phyloP scores from a whole-genome alignment of 2,329 filamentous ascomycete genomes.

The Ophiocordyceps robertsii region DNA sequence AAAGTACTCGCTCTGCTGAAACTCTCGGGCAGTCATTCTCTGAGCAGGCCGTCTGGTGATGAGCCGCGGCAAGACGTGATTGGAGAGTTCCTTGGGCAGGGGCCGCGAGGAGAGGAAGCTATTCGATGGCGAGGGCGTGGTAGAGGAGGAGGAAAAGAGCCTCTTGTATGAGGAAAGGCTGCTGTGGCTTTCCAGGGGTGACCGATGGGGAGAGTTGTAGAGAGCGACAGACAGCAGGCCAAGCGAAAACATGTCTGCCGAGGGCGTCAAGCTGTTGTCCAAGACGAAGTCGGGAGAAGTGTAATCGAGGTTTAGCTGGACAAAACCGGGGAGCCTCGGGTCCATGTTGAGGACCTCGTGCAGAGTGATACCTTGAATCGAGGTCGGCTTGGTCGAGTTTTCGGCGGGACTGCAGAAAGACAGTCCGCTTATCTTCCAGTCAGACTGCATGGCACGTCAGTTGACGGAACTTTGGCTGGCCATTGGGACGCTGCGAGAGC shows the following conservation, averaged over 20 bases:
- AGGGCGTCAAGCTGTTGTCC: slow-evolving; percentile 72
- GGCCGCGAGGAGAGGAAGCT: slow-evolving; percentile 71
- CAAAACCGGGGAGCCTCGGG: slow-evolving; percentile 62
- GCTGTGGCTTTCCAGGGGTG: slow-evolving; percentile 69
- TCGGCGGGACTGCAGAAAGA: slow-evolving; percentile 76
- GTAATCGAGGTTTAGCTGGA: slow-evolving; percentile 87
- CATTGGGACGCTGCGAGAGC: slow-evolving; percentile 11
- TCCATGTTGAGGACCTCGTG: slow-evolving; percentile 79
- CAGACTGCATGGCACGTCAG: slow-evolving; percentile 45
- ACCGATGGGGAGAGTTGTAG: slow-evolving; percentile 88
- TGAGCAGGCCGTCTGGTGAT: slow-evolving; percentile 82
- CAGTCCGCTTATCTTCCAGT: slow-evolving; percentile 97
- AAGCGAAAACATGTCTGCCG: slow-evolving; percentile 87
- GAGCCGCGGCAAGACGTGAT: slow-evolving; percentile 66
- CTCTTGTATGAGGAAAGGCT: slow-evolving; percentile 78
- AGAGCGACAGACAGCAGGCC: slow-evolving; percentile 79
- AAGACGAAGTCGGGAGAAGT: slow-evolving; percentile 90
- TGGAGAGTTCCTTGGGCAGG: slow-evolving; percentile 64
- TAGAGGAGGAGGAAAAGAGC: slow-evolving; percentile 64
- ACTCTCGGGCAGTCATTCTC: slow-evolving; percentile 75
- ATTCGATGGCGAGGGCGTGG: slow-evolving; percentile 66
- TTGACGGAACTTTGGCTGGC: neutral
- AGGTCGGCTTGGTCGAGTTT: slow-evolving; percentile 58
- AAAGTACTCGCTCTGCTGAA: slow-evolving; percentile 92
- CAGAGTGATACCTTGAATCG: slow-evolving; percentile 67